Evolutionary conservation across 768 basidiomycete species (phyloP).

Genomic region (Pleurotus platypus): DNA sequence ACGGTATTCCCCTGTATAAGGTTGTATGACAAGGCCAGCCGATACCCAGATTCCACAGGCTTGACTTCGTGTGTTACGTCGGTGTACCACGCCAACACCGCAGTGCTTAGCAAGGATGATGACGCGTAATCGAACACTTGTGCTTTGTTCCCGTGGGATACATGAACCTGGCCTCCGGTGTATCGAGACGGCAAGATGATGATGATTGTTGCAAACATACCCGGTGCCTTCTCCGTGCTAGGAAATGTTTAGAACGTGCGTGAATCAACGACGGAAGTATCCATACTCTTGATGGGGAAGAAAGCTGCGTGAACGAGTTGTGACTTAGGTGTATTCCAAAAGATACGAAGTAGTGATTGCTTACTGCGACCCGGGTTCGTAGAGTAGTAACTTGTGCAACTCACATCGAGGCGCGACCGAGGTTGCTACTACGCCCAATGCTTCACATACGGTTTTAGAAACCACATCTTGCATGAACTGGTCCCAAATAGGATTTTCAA

Average conservation of each 20-base stretch:
- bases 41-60: slow-evolving; percentile 44
- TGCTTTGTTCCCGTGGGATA: slow-evolving; percentile 31
- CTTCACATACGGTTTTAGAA: slow-evolving; percentile 25
- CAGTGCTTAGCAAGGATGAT: slow-evolving; percentile 26
- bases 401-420: slow-evolving; percentile 29
- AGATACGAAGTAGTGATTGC: slow-evolving; percentile 13
- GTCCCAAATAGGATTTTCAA: slow-evolving; percentile 38
- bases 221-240: slow-evolving; percentile 42
- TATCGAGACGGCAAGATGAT: slow-evolving; percentile 44
- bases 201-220: slow-evolving; percentile 51
- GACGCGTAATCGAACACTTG: slow-evolving; percentile 32
- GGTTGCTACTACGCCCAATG: slow-evolving; percentile 30
- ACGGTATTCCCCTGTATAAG: slow-evolving; percentile 37
- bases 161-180: slow-evolving; percentile 40
- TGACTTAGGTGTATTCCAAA: no score
- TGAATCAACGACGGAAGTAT: background rate
- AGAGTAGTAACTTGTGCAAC: slow-evolving; percentile 44
- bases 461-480: slow-evolving; percentile 26
- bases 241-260: background rate
- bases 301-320: slow-evolving; percentile 25
- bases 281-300: slow-evolving; percentile 44
- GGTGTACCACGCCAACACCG: slow-evolving; percentile 48
- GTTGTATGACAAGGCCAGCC: slow-evolving; percentile 48
- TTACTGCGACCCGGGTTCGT: slow-evolving; percentile 47
- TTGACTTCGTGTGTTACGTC: slow-evolving; percentile 50